Evolutionary conservation across 306 rosid species (phyloP).

Genomic region (Senna siamea): DNA sequence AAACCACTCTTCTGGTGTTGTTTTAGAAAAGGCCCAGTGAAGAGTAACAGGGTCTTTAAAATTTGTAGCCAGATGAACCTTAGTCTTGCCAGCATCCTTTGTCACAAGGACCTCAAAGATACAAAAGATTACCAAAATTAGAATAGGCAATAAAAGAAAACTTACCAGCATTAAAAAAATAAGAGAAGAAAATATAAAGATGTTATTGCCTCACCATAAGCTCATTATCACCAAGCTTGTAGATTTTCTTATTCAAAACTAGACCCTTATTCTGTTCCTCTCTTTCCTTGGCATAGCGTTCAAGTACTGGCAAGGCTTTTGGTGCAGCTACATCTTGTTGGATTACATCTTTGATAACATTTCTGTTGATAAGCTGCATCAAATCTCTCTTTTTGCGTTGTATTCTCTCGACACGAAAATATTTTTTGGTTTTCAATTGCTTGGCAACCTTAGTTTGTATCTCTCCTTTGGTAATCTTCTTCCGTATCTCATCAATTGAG

Average conservation of each 20-base stretch:
- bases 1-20: conserved; percentile 83
- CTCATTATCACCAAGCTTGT: conserved; percentile 61
- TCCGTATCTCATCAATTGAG: conserved; percentile 69
- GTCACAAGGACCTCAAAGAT: conserved; percentile 71
- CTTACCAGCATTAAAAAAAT: conserved; percentile 16
- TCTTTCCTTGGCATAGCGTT: conserved; percentile 60
- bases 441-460: conserved; percentile 69
- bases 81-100: conserved; percentile 68
- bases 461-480: conserved; percentile 77
- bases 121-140: conserved; percentile 40
- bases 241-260: conserved; percentile 59
- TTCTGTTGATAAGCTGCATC: conserved; percentile 68
- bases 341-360: conserved; percentile 46
- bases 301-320: conserved; percentile 56
- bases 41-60: conserved; percentile 61
- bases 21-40: conserved; percentile 89
- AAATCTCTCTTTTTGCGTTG: conserved; percentile 85
- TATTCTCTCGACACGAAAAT: conserved; percentile 51
- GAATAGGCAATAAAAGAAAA: conserved; percentile 32
- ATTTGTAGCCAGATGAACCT: conserved; percentile 83
- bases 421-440: conserved; percentile 61
- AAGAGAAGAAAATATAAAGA: conserved; percentile 36
- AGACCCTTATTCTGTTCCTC: conserved; percentile 69
- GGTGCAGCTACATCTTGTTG: conserved; percentile 47
- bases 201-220: conserved; percentile 73